phyloP scores from a whole-genome alignment of 306 rosid species.

The Fragaria ananassa region DNA sequence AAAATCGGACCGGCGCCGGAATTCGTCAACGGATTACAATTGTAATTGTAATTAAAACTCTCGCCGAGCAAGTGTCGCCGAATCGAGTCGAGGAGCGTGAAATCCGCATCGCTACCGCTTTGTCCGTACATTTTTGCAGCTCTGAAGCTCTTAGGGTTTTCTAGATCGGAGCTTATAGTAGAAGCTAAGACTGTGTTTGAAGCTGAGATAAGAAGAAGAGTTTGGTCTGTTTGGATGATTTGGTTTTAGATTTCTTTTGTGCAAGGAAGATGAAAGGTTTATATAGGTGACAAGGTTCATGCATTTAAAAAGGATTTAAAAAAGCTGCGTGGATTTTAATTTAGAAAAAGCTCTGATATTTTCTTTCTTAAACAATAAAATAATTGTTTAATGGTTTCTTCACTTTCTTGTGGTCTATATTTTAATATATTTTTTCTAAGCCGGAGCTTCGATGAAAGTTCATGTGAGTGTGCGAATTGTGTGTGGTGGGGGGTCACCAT shows the following conservation, averaged over 20 bases:
- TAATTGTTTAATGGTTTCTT: not conserved
- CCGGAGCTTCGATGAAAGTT: conserved; percentile 46
- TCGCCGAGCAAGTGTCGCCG: conserved; percentile 73
- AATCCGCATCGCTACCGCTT: conserved; percentile 36
- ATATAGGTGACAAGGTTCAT: conserved; percentile 57
- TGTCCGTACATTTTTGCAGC: conserved; percentile 28
- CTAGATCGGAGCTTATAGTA: not conserved
- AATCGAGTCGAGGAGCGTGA: conserved; percentile 45
- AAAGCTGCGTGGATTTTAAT: too few species aligned
- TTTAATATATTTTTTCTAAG: not conserved
- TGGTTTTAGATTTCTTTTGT: conserved; percentile 6
- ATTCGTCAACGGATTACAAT: conserved; percentile 3
- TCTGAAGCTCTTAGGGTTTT: not conserved
- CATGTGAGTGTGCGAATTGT: conserved; percentile 36
- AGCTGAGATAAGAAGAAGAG: too few species aligned
- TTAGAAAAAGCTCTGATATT: not conserved
- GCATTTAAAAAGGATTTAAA: conserved; percentile 25
- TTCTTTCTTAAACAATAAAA: not conserved
- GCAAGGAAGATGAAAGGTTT: conserved; percentile 6
- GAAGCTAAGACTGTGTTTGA: not conserved
- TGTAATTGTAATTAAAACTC: not conserved
- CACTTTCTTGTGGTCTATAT: not conserved
- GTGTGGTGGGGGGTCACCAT: conserved; percentile 14
- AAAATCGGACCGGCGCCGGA: conserved; percentile 32
- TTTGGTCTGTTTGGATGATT: not conserved